Evolutionary conservation across 768 basidiomycete genomes (phyloP).

Genomic region (Suillus subalutaceus): DNA sequence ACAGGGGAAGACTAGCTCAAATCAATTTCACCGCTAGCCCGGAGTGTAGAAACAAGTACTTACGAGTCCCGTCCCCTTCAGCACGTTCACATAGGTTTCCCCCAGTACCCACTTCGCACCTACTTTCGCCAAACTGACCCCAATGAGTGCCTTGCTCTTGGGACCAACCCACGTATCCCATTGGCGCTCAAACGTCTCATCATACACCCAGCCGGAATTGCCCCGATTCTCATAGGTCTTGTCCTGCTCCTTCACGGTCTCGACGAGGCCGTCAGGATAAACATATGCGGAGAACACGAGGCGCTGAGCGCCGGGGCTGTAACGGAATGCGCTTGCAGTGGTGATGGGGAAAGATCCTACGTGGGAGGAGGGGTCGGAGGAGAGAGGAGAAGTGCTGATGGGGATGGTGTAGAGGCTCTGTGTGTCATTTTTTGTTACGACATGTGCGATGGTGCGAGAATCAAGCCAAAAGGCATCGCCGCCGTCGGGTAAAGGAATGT

Average conservation of each 20-base stretch:
- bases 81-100: conserved; percentile 55
- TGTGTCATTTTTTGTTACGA: conserved; percentile 53
- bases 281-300: conserved; percentile 89
- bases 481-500: conserved; percentile 64
- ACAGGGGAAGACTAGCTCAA: conserved; percentile 64
- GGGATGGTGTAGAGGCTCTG: conserved; percentile 64
- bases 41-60: not conserved
- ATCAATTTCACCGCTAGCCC: not conserved
- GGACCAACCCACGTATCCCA: conserved; percentile 80
- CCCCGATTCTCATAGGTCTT: conserved; percentile 73
- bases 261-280: conserved; percentile 73
- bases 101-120: conserved; percentile 55
- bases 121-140: conserved; percentile 56
- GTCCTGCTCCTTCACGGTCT: conserved; percentile 69
- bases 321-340: conserved; percentile 72
- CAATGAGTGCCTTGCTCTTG: conserved; percentile 74
- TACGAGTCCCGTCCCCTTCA: conserved; percentile 74
- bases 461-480: conserved; percentile 84
- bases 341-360: conserved; percentile 72
- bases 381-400: conserved; percentile 41
- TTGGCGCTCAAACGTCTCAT: conserved; percentile 68
- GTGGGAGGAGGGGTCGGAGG: conserved; percentile 43
- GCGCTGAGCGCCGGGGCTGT: conserved; percentile 51
- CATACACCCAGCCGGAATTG: conserved; percentile 71
- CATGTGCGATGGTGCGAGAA: conserved; percentile 68